Evolutionary conservation across 306 rosid genomes (phyloP).

Genomic region (Geum urbanum): DNA sequence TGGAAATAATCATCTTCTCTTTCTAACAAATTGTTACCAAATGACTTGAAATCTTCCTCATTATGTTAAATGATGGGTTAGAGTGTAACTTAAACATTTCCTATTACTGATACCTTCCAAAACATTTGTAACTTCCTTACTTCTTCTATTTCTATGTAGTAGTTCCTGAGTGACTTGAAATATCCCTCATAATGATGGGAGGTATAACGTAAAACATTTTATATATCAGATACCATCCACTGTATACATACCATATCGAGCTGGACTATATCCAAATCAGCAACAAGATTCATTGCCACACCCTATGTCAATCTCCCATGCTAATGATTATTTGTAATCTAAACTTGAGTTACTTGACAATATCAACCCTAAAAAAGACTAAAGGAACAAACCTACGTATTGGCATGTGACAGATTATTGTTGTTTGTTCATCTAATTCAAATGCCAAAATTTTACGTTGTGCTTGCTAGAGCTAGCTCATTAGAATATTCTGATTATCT

Average conservation of each 20-base stretch:
- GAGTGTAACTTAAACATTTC: no score
- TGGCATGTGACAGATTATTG: background rate
- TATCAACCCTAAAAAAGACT: background rate
- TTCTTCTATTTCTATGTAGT: background rate
- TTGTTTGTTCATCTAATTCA: background rate
- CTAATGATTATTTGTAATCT: background rate
- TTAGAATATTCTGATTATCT: background rate
- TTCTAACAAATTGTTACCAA: no score
- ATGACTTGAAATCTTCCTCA: no score
- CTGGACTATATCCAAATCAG: background rate
- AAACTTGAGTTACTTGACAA: background rate
- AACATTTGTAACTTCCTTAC: background rate
- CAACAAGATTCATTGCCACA: background rate
- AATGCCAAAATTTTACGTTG: background rate
- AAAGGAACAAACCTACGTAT: background rate
- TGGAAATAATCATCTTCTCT: background rate
- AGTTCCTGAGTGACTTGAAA: background rate
- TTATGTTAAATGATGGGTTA: no score
- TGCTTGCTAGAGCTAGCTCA: background rate
- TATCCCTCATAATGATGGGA: background rate
- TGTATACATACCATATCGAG: background rate
- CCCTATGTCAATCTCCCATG: background rate
- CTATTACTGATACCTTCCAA: no score
- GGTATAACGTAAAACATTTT: background rate
- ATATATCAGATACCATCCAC: background rate